phyloP scores from a whole-genome alignment of 257 asterid genomes.

The Solanum ossicruentum region DNA sequence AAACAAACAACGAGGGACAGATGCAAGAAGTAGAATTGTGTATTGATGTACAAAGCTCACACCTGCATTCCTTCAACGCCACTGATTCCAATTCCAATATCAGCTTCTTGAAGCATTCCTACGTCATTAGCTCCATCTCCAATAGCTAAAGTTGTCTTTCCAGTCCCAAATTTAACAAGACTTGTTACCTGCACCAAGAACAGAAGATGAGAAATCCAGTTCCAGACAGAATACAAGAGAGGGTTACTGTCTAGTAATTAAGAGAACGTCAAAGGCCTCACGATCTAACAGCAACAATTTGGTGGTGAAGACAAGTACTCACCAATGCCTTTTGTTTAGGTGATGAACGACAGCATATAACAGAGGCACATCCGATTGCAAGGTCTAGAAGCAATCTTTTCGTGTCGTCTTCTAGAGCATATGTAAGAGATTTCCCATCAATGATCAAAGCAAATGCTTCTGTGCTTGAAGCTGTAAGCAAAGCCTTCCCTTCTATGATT shows the following conservation, averaged over 20 bases:
- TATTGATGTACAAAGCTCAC: not conserved
- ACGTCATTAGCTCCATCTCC: conserved; percentile 99
- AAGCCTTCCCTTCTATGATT: conserved; percentile 58
- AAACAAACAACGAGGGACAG: not conserved
- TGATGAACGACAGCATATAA: conserved; percentile 94
- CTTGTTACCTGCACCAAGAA: conserved; percentile 55
- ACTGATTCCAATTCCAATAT: conserved; percentile 93
- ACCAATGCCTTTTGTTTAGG: conserved; percentile 98
- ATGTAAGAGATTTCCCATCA: conserved; percentile 87
- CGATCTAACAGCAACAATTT: not conserved
- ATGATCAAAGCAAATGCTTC: conserved; percentile 87
- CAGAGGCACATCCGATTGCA: conserved; percentile 80
- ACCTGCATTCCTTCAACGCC: conserved; percentile 99
- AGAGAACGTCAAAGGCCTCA: not conserved
- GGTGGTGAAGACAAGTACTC: conserved; percentile 6
- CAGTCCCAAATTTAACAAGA: conserved; percentile 75
- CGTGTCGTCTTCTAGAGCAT: conserved; percentile 62
- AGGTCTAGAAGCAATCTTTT: conserved; percentile 65
- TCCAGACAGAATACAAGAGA: not conserved
- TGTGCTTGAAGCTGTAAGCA: conserved; percentile 23
- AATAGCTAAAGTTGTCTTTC: conserved; percentile 67
- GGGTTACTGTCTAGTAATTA: not conserved
- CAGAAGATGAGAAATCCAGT: not conserved
- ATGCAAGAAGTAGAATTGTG: not conserved
- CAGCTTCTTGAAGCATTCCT: conserved; percentile 99